These are phyloP conservation scores for Sugiyamaella floridensis DNA, from an alignment of 805 yeast species.

Conservation along the genomic window DNA sequence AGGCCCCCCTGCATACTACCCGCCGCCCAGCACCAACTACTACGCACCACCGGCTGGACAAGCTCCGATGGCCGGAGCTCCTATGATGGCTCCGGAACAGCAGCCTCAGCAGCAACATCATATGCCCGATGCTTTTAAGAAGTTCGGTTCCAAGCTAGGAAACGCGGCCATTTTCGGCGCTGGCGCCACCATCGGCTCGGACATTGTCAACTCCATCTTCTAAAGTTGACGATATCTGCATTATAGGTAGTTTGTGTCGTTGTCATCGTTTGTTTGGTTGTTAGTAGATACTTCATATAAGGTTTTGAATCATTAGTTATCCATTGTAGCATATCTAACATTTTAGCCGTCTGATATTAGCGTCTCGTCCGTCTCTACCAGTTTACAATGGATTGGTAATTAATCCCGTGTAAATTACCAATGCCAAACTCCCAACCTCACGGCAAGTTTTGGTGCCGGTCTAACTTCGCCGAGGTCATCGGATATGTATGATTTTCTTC, in stretches of 20 bases:
- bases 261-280: neutral
- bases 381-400: too few species aligned
- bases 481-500: too few species aligned
- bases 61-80: conserved; percentile 17
- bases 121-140: conserved; percentile 32
- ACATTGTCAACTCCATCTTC: conserved; percentile 43
- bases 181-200: conserved; percentile 89
- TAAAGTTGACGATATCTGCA: too few species aligned
- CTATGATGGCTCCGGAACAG: conserved; percentile 10
- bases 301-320: neutral
- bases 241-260: too few species aligned
- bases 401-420: too few species aligned
- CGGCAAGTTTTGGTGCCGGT: too few species aligned
- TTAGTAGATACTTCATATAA: neutral
- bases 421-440: too few species aligned
- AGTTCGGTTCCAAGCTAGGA: conserved; percentile 74
- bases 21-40: conserved; percentile 43
- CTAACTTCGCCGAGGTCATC: too few species aligned
- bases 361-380: too few species aligned
- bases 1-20: conserved; percentile 28
- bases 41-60: conserved; percentile 9
- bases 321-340: neutral
- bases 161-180: conserved; percentile 95
- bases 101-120: conserved; percentile 7
- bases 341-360: too few species aligned